phyloP scores from a whole-genome alignment of 306 rosid species.

The Begonia fuchsioides region DNA sequence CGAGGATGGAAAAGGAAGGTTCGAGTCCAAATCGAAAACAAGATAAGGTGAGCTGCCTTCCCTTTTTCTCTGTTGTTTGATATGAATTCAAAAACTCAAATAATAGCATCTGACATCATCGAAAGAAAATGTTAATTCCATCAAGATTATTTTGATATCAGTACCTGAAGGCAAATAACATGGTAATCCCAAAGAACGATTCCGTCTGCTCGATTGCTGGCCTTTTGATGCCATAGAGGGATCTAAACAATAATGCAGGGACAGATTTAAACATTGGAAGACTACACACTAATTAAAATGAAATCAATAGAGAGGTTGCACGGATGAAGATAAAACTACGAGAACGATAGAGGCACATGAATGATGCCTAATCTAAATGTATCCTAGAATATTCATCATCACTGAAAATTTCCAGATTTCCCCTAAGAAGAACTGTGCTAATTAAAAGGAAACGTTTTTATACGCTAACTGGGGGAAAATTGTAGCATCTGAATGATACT shows the following conservation, averaged over 20 bases:
- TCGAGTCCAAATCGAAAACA: slow-evolving; percentile 82
- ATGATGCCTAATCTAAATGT: background rate
- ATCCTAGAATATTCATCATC: background rate
- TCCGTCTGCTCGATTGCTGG: slow-evolving; percentile 67
- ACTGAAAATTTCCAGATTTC: background rate
- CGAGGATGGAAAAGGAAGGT: slow-evolving; percentile 57
- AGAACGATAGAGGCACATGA: too few species aligned
- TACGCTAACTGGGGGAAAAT: background rate
- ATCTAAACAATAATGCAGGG: slow-evolving; percentile 21
- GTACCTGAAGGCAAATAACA: slow-evolving; percentile 72
- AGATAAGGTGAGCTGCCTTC: slow-evolving; percentile 25
- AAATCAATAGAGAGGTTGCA: too few species aligned
- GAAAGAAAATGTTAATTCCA: too few species aligned
- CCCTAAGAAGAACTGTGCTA: too few species aligned
- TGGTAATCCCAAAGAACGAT: slow-evolving; percentile 84
- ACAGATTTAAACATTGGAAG: background rate
- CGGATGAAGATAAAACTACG: too few species aligned
- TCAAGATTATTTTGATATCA: too few species aligned
- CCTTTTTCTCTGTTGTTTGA: slow-evolving; percentile 32
- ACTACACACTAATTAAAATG: too few species aligned
- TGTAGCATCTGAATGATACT: background rate
- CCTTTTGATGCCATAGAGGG: slow-evolving; percentile 77
- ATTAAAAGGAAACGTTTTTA: too few species aligned
- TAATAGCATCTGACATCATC: too few species aligned
- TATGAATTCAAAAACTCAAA: slow-evolving; percentile 12